A percentile compares a stretch with the other conserved stretches of the same genome.
Evolutionary conservation across 2,329 filamentous ascomycete genomes (phyloP).

Genomic region (Thelonectria blattea): DNA sequence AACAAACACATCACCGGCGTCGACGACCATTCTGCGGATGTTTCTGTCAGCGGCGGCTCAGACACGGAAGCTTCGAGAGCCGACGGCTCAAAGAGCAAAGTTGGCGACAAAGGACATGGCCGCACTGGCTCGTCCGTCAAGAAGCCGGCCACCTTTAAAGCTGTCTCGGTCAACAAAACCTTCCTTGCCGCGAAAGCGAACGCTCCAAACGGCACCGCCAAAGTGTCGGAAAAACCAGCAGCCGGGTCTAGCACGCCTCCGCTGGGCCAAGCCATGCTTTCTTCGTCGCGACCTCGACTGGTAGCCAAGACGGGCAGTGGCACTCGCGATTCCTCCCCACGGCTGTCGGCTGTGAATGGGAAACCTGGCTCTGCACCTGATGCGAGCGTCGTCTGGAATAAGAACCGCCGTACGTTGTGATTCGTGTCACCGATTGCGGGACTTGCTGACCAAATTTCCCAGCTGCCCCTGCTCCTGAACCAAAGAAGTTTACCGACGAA

Average conservation of each 20-base stretch:
- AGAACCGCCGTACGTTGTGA: conserved; percentile 74
- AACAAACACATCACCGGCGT: conserved; percentile 64
- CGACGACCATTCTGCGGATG: conserved; percentile 68
- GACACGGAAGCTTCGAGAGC: conserved; percentile 75
- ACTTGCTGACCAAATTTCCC: conserved; percentile 31
- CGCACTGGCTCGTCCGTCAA: conserved; percentile 67
- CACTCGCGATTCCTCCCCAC: conserved; percentile 57
- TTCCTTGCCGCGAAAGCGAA: conserved; percentile 76
- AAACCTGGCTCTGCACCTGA: conserved; percentile 70
- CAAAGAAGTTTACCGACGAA: conserved; percentile 85
- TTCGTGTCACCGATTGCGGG: conserved; percentile 1
- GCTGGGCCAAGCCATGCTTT: conserved; percentile 53
- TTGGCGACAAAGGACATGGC: conserved; percentile 64
- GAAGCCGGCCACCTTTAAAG: conserved; percentile 81
- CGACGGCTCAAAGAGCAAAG: conserved; percentile 60
- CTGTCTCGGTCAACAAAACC: conserved; percentile 83
- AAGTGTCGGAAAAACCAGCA: conserved; percentile 57
- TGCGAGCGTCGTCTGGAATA: conserved; percentile 83
- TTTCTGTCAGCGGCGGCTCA: conserved; percentile 75
- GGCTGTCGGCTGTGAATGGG: conserved; percentile 57
- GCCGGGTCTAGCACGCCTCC: conserved; percentile 55
- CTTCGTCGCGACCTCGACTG: conserved; percentile 70
- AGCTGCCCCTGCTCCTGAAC: conserved; percentile 71
- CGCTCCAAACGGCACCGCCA: conserved; percentile 51
- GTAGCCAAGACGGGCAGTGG: conserved; percentile 76